Evolutionary conservation across 1,139 yeast genomes (phyloP).

Genomic region (Suhomyces bokatorum): DNA sequence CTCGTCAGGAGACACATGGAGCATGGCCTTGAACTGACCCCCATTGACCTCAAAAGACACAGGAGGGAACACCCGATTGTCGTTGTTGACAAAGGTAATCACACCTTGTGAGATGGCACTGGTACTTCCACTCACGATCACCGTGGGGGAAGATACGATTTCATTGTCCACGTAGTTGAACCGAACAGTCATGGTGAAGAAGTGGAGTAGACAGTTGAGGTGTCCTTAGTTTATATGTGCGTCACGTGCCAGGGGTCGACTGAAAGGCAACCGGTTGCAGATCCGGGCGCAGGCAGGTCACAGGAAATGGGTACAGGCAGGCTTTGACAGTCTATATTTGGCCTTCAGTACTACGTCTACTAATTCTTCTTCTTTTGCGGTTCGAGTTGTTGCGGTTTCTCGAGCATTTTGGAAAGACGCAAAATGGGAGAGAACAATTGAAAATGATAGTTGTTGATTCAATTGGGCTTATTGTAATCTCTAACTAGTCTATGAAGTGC

Average conservation of each 20-base stretch:
- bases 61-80: constrained; percentile 60
- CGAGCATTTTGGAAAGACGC: too few species aligned
- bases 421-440: too few species aligned
- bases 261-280: neutral
- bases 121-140: constrained; percentile 38
- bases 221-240: neutral
- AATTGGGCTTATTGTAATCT: too few species aligned
- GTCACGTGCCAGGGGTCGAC: neutral
- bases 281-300: neutral
- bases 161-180: constrained; percentile 40
- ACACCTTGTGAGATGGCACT: constrained; percentile 25
- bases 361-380: too few species aligned
- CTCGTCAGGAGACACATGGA: constrained; percentile 68
- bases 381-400: too few species aligned
- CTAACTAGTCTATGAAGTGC: too few species aligned
- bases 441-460: too few species aligned
- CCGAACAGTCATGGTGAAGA: neutral
- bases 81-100: constrained; percentile 39
- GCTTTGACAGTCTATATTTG: neutral
- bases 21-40: constrained; percentile 71
- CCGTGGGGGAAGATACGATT: constrained; percentile 45
- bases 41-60: constrained; percentile 68
- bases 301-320: too few species aligned
- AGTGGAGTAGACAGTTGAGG: neutral
- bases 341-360: neutral